Conservation (phyloP, 2,329 filamentous ascomycete genomes). For the Colletotrichum magnum region DNA sequence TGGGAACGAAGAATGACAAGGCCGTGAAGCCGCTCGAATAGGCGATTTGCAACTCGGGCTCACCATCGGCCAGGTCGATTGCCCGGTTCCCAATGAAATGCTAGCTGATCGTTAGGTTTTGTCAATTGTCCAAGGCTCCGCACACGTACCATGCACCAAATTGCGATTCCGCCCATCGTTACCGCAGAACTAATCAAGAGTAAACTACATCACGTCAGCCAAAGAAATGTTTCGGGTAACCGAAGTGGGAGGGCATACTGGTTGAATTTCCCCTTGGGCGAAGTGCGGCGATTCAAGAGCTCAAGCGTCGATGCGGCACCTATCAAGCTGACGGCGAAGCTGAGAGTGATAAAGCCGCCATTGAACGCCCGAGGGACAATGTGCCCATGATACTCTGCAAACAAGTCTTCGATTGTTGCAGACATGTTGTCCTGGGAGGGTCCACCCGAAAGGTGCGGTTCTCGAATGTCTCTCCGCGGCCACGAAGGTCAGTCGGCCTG, state of each 20-base stretch:
- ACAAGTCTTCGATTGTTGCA: conserved; percentile 46
- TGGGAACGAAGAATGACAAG: conserved; percentile 84
- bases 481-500: conserved; percentile 12
- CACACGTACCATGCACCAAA: conserved; percentile 76
- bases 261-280: conserved; percentile 77
- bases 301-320: conserved; percentile 86
- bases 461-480: conserved; percentile 30
- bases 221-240: neutral
- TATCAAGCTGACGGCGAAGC: conserved; percentile 81
- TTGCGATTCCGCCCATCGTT: conserved; percentile 81
- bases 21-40: conserved; percentile 82
- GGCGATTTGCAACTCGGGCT: conserved; percentile 75
- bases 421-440: conserved; percentile 32
- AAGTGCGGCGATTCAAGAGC: conserved; percentile 82
- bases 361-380: conserved; percentile 66
- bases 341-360: conserved; percentile 77
- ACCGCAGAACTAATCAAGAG: conserved; percentile 75
- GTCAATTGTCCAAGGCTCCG: conserved; percentile 45
- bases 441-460: conserved; percentile 21
- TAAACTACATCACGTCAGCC: conserved; percentile 58
- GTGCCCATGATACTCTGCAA: conserved; percentile 58
- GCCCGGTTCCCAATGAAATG: conserved; percentile 89
- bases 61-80: conserved; percentile 77
- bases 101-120: conserved; percentile 61
- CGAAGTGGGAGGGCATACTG: conserved; percentile 66